Conservation (phyloP, 169 alveolate species). For the Plasmodium inui region DNA sequence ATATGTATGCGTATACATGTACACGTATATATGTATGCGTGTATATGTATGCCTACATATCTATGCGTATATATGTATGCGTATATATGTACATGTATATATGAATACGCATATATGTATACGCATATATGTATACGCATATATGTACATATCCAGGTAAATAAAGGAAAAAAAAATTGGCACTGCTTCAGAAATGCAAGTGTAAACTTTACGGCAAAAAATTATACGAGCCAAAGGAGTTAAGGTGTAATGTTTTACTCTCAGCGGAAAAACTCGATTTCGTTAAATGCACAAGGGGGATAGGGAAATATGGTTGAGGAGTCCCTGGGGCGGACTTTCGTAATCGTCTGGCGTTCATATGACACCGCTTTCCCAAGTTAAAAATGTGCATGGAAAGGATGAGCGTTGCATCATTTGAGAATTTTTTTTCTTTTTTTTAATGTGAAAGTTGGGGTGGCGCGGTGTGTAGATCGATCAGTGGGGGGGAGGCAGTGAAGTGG, state of each 20-base stretch:
- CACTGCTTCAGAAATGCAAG: neutral
- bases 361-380: slow-evolving; percentile 8
- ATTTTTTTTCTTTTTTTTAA: neutral
- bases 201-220: slow-evolving; percentile 11
- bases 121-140: neutral
- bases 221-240: neutral
- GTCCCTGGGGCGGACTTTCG: neutral
- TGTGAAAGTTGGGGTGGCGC: neutral
- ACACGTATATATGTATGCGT: neutral
- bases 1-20: neutral
- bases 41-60: neutral
- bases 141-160: neutral
- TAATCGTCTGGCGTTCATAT: neutral
- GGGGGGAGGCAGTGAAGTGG: neutral
- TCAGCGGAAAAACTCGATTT: neutral
- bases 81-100: neutral
- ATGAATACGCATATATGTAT: neutral
- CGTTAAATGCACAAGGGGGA: slow-evolving; percentile 9
- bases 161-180: neutral
- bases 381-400: neutral
- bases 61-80: neutral
- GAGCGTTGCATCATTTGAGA: neutral
- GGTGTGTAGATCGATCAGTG: slow-evolving; percentile 5
- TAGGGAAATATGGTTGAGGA: neutral
- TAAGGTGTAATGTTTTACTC: neutral